These are phyloP conservation scores for Arthrobotrys sinensis DNA, from an alignment of 2,329 filamentous ascomycete species.

Conservation along the genomic window DNA sequence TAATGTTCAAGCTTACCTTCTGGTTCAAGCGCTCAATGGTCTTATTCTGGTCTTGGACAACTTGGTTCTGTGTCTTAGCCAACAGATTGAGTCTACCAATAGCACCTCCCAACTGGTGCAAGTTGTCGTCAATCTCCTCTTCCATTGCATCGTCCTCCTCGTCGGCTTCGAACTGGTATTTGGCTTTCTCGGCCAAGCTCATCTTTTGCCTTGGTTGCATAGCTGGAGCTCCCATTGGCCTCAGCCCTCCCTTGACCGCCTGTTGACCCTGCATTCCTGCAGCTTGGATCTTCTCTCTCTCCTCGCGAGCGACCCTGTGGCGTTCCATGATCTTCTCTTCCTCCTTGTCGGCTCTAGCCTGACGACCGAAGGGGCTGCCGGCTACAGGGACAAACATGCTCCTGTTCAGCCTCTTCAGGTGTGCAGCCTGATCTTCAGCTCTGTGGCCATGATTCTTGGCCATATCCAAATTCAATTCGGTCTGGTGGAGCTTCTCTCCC, in stretches of 20 bases:
- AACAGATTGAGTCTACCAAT: conserved; percentile 81
- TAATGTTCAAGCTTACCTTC: conserved; percentile 74
- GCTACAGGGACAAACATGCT: conserved; percentile 93
- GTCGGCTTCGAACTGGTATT: conserved; percentile 85
- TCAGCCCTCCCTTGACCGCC: conserved; percentile 73
- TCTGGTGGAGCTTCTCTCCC: conserved; percentile 84
- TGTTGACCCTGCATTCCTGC: conserved; percentile 72
- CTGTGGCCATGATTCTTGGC: conserved; percentile 82
- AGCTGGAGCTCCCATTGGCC: conserved; percentile 61
- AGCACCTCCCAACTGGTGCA: conserved; percentile 74
- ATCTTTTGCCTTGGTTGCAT: conserved; percentile 65
- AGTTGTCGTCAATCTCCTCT: conserved; percentile 78
- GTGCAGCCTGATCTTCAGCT: conserved; percentile 83
- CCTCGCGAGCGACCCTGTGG: conserved; percentile 76
- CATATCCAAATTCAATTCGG: conserved; percentile 85
- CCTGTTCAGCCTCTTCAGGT: conserved; percentile 86
- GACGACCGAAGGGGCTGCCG: conserved; percentile 82
- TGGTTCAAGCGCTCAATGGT: conserved; percentile 82
- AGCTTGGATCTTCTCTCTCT: conserved; percentile 75
- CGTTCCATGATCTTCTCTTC: conserved; percentile 80
- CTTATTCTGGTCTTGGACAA: conserved; percentile 83
- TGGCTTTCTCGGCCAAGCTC: conserved; percentile 76
- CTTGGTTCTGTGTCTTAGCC: conserved; percentile 80
- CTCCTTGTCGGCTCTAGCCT: conserved; percentile 75
- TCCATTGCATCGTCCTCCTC: conserved; percentile 79